phyloP scores from a whole-genome alignment of 768 basidiomycete genomes.

The Pilatotrama ljubarskyi region DNA sequence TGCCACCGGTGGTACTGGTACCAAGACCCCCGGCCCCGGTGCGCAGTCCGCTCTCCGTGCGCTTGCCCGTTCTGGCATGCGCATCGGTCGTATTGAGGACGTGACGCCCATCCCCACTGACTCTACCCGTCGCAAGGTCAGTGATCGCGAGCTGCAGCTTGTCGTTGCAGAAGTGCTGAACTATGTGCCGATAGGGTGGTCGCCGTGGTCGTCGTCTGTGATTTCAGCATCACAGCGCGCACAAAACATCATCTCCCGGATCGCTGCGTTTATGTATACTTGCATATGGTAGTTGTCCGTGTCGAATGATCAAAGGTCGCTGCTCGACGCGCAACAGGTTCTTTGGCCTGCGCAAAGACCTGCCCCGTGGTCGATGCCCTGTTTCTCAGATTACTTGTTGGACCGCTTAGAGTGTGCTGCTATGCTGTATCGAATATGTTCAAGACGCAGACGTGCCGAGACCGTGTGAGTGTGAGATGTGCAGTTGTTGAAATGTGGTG shows the following conservation, averaged over 20 bases:
- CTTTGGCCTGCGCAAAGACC: constrained; percentile 42
- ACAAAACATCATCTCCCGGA: constrained; percentile 29
- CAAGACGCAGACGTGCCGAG: too few relatives aligned
- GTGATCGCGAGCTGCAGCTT: constrained; percentile 15
- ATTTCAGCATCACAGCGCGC: constrained; percentile 26
- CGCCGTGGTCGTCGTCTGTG: constrained; percentile 96
- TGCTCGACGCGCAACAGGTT: constrained; percentile 84
- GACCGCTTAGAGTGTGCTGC: constrained; percentile 18
- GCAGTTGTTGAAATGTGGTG: not conserved
- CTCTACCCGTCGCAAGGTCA: constrained; percentile 93
- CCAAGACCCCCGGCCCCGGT: constrained; percentile 98
- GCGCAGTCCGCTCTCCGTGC: constrained; percentile 98
- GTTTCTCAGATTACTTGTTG: constrained; percentile 20
- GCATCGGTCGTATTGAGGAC: constrained; percentile 97
- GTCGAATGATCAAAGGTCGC: constrained; percentile 63
- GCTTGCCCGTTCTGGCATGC: constrained; percentile 96
- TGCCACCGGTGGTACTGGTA: constrained; percentile 97
- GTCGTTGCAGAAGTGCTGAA: not conserved
- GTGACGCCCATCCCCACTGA: constrained; percentile 98
- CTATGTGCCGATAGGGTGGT: constrained; percentile 73
- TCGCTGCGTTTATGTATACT: constrained; percentile 16
- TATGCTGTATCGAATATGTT: constrained; percentile 16
- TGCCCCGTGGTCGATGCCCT: constrained; percentile 73
- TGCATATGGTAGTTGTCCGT: constrained; percentile 38
- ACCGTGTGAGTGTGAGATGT: not conserved